Evolutionary conservation across 352 stramenopile species (phyloP), one percentile per base, ranked within the genome.

Genomic region (Saprolegnia parasitica): DNA sequence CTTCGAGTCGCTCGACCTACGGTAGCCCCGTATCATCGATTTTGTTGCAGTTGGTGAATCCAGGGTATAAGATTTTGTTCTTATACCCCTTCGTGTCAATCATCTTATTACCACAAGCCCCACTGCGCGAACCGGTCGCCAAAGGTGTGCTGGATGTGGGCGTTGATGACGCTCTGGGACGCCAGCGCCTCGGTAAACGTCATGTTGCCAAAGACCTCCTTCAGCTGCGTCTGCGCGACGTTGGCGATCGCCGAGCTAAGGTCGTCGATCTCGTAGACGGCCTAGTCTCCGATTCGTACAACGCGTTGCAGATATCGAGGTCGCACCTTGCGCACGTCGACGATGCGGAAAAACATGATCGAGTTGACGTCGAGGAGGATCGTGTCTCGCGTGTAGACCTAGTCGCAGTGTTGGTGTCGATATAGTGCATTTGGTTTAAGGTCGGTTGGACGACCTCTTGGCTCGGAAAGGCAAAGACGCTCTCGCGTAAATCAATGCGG

Each of bases 191-290:
- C 74, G n/a, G 71, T 68, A 50, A 79, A 78, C 21, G 74, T 79
- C 74, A 78, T 79, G 21, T 67, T 58, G 54, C 74, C 74, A 73
- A 79, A 79, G 35, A 79, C 73, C 54, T 78, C 73, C 50, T 79
- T 79, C 29, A 79, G 62, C 50, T 79, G 72, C 5, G 74, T 76
- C 47, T 79, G 74, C 45, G 74, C 74, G 4, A 76, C 72, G 49
- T 79, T 79, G 46, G 64, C 52, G 32, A 79, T 75, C 50, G 74
- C 74, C 26, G 42, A 68, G 23, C 72, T 68, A 13, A 79, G 52
- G 65, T 79, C 74, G 54, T 79, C 74, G 5, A 79, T 73, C 58
- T 78, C 72, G 64, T 79, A 79, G 11, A 79, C 55, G 20, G 74
- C 74, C 63, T 70, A 49, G 18, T 42, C 10, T 32, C 16, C 6